Evolutionary conservation across 345 rosid genomes (phyloP).

Genomic region (Euphorbia tirucalli): DNA sequence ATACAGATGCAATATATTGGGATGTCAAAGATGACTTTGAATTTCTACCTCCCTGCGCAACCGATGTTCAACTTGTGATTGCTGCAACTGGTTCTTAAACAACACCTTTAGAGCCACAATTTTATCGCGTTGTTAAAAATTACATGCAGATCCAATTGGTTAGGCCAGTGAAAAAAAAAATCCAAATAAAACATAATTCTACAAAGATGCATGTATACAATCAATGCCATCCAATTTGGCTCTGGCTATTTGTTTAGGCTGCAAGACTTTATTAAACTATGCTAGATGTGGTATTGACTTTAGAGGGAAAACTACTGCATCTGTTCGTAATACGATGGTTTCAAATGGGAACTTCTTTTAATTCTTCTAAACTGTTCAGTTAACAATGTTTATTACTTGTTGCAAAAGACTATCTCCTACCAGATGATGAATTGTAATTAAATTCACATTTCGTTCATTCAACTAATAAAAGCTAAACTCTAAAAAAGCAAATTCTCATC

Average conservation of each 20-base stretch:
- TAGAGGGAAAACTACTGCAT: neutral
- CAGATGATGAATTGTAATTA: too few species aligned
- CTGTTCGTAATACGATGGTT: neutral
- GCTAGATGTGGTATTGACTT: neutral
- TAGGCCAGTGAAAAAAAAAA: neutral
- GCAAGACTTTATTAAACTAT: too few species aligned
- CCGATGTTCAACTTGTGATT: slow-evolving; percentile 97
- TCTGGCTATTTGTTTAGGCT: neutral
- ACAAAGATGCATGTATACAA: neutral
- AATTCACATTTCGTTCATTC: neutral
- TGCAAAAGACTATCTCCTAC: neutral
- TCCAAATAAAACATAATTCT: neutral
- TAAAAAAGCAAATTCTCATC: neutral
- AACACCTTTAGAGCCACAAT: slow-evolving; percentile 92
- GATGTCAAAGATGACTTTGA: slow-evolving; percentile 91
- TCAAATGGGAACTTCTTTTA: neutral
- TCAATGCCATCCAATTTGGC: neutral
- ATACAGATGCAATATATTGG: slow-evolving; percentile 82
- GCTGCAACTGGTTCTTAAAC: slow-evolving; percentile 89
- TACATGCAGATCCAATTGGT: neutral
- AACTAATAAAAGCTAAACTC: neutral
- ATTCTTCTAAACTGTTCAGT: neutral
- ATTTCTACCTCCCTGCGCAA: slow-evolving; percentile 95
- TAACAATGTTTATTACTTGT: too few species aligned
- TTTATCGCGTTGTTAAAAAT: slow-evolving; percentile 71